Evolutionary conservation across 2,329 filamentous ascomycete genomes (phyloP), one percentile per base, ranked within the genome.

Genomic region (Pseudogymnoascus sp.): DNA sequence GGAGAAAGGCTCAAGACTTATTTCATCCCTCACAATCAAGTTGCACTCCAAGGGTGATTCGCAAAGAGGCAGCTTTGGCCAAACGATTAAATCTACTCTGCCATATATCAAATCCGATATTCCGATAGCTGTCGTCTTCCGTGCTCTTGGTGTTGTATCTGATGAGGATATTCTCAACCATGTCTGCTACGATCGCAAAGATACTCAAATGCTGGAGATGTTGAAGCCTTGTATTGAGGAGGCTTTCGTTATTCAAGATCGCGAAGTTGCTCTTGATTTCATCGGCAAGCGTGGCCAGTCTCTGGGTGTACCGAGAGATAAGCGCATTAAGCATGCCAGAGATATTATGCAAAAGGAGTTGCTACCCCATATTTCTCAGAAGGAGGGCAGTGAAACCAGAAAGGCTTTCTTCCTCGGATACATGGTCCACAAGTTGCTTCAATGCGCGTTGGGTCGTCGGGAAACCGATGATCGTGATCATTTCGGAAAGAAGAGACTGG

Each of bases 341-440:
- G 94, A 97, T 69, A 92, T 99, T 68, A 85, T 99, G 75, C 92
- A 97, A 74, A 97, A 97, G 78, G 95, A 99, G 75, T 89, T 96
- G 67, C 78, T 99, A 55, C 95, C 94, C 25, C 94, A 99, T 72
- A 97, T 99, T 65, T 97, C 93, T 0, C 94, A 99, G 74, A 87
- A 84, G 65, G 92, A 97, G 75, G 94, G 94, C 29, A 95, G 91
- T 68, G 93, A 97, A 74, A 97, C 93, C 1, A 83, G 91, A 63
- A 99, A 99, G 74, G 94, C 95, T 2, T 99, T 96, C 77, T 99
- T 97, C 82, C 80, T 99, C 58, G 94, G 95, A 21, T 99, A 99
- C 77, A 99, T 99, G 93, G 91, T 97, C 55, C 93, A 99, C 76
- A 90, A 94, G 73, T 83, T 99, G 69, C 81, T 97, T 25, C 93